phyloP scores from a whole-genome alignment of 2,329 filamentous ascomycete species.

The Seiridium unicorne region DNA sequence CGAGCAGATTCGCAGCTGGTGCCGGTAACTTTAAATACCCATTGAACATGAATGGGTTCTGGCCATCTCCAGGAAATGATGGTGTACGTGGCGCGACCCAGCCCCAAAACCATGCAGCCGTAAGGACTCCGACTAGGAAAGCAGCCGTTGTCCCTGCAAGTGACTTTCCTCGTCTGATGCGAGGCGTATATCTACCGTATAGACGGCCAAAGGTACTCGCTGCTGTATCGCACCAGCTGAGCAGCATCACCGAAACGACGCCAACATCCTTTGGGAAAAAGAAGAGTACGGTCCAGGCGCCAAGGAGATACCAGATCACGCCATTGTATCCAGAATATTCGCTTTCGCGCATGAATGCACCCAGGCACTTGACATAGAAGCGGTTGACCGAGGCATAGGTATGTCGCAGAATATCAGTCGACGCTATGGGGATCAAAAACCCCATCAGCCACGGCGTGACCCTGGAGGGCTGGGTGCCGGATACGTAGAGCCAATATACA shows the following conservation, averaged over 20 bases:
- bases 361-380: constrained; percentile 79
- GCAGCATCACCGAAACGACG: constrained; percentile 81
- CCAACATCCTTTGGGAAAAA: constrained; percentile 93
- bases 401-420: constrained; percentile 80
- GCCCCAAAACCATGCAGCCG: constrained; percentile 86
- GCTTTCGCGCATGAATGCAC: constrained; percentile 94
- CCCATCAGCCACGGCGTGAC: constrained; percentile 85
- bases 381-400: constrained; percentile 78
- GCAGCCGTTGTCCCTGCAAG: constrained; percentile 86
- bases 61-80: constrained; percentile 66
- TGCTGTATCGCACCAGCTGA: constrained; percentile 98
- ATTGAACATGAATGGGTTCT: constrained; percentile 76
- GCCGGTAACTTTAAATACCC: constrained; percentile 71
- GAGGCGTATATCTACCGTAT: constrained; percentile 85
- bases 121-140: constrained; percentile 76
- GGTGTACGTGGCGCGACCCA: constrained; percentile 71
- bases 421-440: constrained; percentile 79
- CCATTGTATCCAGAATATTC: constrained; percentile 95
- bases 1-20: constrained; percentile 56
- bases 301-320: constrained; percentile 93
- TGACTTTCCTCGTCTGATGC: constrained; percentile 84
- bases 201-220: constrained; percentile 90
- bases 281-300: constrained; percentile 80
- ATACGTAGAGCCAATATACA: constrained; percentile 80
- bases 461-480: constrained; percentile 70